Conservation (phyloP, 495 filamentous ascomycete species). For the Gamarada debralockiae region DNA sequence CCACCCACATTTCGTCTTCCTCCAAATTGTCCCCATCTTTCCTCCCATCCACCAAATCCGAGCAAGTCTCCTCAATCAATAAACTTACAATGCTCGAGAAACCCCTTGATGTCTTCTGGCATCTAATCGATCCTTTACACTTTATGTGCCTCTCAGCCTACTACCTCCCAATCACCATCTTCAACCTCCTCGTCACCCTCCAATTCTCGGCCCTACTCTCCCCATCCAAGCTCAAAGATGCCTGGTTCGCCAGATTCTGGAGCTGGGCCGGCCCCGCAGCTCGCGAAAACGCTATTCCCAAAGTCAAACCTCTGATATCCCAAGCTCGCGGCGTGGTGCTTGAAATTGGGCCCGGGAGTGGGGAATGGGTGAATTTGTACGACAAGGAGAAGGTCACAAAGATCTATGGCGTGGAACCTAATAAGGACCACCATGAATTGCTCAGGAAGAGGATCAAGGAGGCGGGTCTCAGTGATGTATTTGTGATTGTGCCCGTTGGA, state of each 20-base stretch:
- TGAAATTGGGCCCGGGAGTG: constrained; percentile 45
- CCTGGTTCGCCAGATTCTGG: constrained; percentile 51
- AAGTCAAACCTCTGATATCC: constrained; percentile 38
- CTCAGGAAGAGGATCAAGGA: constrained; percentile 42
- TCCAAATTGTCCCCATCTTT: neutral
- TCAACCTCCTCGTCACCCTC: constrained; percentile 23
- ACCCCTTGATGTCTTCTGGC: neutral
- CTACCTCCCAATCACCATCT: constrained; percentile 23
- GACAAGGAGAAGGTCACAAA: constrained; percentile 36
- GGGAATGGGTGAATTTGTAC: constrained; percentile 42
- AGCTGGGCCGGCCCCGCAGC: constrained; percentile 33
- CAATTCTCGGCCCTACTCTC: constrained; percentile 30
- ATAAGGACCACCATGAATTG: constrained; percentile 45
- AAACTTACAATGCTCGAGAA: neutral
- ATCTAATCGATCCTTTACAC: constrained; percentile 28
- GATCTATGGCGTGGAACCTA: constrained; percentile 69
- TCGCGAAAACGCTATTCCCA: constrained; percentile 22
- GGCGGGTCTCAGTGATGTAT: constrained; percentile 53
- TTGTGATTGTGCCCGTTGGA: constrained; percentile 60
- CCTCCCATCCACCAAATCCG: neutral
- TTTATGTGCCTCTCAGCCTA: constrained; percentile 35
- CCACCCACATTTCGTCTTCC: neutral
- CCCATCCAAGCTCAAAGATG: constrained; percentile 29
- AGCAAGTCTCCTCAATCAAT: neutral
- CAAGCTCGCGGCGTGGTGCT: constrained; percentile 20